Evolutionary conservation across 257 asterid species (phyloP).

Genomic region (Striga asiatica): DNA sequence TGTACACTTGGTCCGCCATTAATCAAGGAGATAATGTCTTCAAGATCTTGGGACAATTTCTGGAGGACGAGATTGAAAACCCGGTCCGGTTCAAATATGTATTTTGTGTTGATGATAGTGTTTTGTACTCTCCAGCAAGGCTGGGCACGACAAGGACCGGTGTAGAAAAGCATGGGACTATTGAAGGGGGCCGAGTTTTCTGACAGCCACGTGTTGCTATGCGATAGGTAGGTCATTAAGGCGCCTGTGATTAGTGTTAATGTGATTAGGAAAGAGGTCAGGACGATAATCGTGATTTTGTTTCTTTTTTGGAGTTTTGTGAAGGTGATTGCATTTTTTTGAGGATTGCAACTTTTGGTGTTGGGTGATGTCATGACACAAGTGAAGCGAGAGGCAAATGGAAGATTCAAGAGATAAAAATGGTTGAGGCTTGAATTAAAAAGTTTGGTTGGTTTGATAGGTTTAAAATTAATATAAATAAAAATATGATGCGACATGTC

Average conservation of each 20-base stretch:
- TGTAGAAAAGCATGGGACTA: not conserved
- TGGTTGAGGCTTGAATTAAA: too few relatives aligned
- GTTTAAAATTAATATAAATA: too few relatives aligned
- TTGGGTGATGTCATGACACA: not conserved
- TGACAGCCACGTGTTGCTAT: not conserved
- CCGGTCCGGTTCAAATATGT: not conserved
- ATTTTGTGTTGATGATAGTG: not conserved
- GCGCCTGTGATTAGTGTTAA: not conserved
- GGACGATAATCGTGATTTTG: not conserved
- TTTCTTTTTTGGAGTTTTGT: not conserved
- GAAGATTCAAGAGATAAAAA: too few relatives aligned
- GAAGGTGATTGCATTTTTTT: not conserved
- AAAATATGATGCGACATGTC: too few relatives aligned
- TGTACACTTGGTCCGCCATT: not conserved
- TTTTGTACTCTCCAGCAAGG: not conserved
- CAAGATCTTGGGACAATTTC: not conserved
- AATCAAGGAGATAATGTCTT: not conserved
- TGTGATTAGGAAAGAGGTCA: not conserved
- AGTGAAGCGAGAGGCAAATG: not conserved
- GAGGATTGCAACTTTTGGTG: not conserved
- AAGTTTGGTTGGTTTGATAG: too few relatives aligned
- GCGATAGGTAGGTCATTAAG: not conserved
- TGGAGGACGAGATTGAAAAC: not conserved
- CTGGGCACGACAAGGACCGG: not conserved
- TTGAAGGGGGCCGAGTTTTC: not conserved